Evolutionary conservation across 2,329 filamentous ascomycete species (phyloP).

Genomic region (Neocucurbitaria cava): DNA sequence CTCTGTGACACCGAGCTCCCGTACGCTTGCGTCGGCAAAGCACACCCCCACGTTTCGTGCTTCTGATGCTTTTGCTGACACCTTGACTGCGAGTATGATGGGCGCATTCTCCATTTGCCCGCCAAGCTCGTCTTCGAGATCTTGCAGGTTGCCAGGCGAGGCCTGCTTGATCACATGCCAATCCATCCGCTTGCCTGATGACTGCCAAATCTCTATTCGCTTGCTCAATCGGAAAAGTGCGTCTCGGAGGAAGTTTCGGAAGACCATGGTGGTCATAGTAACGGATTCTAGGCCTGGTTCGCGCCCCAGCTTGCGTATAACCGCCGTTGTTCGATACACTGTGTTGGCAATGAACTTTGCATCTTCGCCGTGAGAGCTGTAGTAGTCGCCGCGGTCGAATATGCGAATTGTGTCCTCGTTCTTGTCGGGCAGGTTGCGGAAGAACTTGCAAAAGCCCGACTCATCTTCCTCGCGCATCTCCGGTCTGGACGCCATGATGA

Average conservation of each 20-base stretch:
- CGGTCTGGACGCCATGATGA: constrained; percentile 61
- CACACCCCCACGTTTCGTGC: constrained; percentile 90
- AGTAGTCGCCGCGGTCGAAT: constrained; percentile 94
- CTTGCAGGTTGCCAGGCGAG: constrained; percentile 94
- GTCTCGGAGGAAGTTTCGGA: constrained; percentile 93
- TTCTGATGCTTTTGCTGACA: constrained; percentile 85
- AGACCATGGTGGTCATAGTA: constrained; percentile 93
- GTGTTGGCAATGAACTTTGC: constrained; percentile 82
- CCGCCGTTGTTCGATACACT: constrained; percentile 97
- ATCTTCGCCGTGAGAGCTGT: constrained; percentile 90
- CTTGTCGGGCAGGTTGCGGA: constrained; percentile 79
- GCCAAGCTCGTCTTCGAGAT: constrained; percentile 94
- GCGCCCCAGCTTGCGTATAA: constrained; percentile 86
- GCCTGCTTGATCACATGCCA: constrained; percentile 92
- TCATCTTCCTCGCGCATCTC: constrained; percentile 86
- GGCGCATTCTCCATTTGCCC: constrained; percentile 86
- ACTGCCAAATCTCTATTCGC: constrained; percentile 88
- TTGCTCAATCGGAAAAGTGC: constrained; percentile 91
- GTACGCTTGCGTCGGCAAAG: constrained; percentile 95
- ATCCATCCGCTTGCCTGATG: constrained; percentile 74
- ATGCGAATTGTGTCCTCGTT: constrained; percentile 82
- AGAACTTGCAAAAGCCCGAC: constrained; percentile 94
- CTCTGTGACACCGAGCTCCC: constrained; percentile 94
- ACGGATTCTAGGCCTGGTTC: constrained; percentile 89
- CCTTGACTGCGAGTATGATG: constrained; percentile 93